Percentiles rank a stretch among this genome's conserved stretches.
These are phyloP conservation scores for Trichoderma guizhouense DNA, from an alignment of 2,329 filamentous ascomycete genomes.

Conservation along the genomic window DNA sequence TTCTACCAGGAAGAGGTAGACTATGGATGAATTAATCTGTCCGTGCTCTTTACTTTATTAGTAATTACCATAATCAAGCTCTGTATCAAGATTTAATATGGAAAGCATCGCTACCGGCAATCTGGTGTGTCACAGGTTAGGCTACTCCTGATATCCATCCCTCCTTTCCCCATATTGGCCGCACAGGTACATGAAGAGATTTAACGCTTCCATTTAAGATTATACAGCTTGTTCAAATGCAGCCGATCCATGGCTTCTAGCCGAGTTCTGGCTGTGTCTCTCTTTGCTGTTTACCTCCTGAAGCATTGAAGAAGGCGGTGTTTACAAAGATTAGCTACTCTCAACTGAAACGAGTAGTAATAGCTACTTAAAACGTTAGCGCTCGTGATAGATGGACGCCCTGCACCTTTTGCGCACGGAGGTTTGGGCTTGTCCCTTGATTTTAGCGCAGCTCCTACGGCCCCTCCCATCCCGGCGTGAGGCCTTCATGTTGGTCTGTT, in stretches of 20 bases:
- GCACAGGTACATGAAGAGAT: neutral
- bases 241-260: neutral
- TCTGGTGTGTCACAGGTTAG: neutral
- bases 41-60: neutral
- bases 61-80: neutral
- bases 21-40: neutral
- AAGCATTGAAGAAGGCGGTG: neutral
- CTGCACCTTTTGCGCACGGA: neutral
- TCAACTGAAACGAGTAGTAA: constrained; percentile 10
- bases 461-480: neutral
- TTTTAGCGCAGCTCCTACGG: neutral
- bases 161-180: neutral
- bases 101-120: neutral
- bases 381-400: constrained; percentile 9
- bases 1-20: neutral
- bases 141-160: neutral
- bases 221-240: neutral
- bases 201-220: neutral
- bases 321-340: neutral
- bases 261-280: neutral
- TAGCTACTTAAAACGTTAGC: constrained; percentile 3
- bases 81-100: neutral
- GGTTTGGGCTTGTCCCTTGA: neutral
- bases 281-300: neutral
- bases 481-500: neutral